Percentiles rank a stretch among this genome's conserved stretches.
Conservation (phyloP, 2,329 filamentous ascomycete genomes). For the Pseudogymnoascus sp. region DNA sequence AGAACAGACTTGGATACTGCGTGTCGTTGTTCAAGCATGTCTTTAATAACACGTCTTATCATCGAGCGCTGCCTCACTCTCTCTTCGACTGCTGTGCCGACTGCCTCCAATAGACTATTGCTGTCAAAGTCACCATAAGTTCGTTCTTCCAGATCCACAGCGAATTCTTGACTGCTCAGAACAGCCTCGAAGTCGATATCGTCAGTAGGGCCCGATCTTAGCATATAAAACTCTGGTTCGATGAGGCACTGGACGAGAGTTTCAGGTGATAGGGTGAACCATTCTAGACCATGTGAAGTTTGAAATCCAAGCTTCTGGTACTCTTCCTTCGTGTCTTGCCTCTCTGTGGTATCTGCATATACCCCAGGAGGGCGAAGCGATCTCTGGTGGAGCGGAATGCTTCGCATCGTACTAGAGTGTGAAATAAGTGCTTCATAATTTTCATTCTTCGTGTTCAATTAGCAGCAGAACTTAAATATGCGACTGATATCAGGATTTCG, state of each 20-base stretch:
- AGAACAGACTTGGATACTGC: background rate
- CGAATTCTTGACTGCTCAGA: background rate
- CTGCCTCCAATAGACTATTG: background rate
- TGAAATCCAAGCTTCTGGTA: constrained; percentile 1
- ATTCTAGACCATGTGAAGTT: background rate
- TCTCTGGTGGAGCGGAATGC: background rate
- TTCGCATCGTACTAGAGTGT: background rate
- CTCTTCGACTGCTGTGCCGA: background rate
- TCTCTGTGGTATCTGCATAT: background rate
- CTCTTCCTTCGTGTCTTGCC: background rate
- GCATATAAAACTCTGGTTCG: background rate
- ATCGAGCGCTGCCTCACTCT: background rate
- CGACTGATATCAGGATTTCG: background rate
- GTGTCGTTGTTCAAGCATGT: constrained; percentile 1
- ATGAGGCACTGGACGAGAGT: background rate
- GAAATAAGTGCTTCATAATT: background rate
- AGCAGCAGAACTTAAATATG: background rate
- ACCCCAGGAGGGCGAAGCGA: background rate
- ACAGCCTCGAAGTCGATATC: background rate
- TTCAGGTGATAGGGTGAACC: background rate
- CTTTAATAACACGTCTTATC: constrained; percentile 1
- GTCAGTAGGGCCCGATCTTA: background rate
- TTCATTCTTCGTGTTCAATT: background rate
- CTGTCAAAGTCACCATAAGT: background rate
- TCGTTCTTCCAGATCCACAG: background rate